phyloP scores from a whole-genome alignment of 192 early-diverging fungal species.

The Linnemannia elongata region DNA sequence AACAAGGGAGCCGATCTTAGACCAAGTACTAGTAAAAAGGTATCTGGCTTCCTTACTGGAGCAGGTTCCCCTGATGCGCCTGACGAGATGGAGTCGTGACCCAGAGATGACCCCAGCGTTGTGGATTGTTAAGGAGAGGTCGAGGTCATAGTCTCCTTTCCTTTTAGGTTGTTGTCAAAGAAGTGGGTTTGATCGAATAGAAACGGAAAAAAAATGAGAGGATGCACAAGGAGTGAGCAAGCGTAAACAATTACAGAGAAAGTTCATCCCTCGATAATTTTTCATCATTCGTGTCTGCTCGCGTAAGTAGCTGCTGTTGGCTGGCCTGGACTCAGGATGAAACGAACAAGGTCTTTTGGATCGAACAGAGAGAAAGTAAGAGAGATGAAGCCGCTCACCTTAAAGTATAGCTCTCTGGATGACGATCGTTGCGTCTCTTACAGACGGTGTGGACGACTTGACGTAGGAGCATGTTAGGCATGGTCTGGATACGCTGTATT shows the following conservation, averaged over 20 bases:
- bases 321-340: background rate
- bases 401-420: constrained; percentile 66
- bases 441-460: constrained; percentile 69
- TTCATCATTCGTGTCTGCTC: background rate
- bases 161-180: background rate
- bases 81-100: background rate
- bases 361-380: background rate
- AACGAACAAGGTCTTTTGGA: background rate
- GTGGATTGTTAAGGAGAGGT: background rate
- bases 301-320: background rate
- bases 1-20: background rate
- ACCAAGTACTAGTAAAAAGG: background rate
- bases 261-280: background rate
- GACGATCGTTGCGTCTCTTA: constrained; percentile 59
- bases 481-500: constrained; percentile 68
- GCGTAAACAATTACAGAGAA: background rate
- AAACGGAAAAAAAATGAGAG: background rate
- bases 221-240: background rate
- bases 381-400: constrained; percentile 47
- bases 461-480: constrained; percentile 77
- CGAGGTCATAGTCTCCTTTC: background rate
- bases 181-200: background rate
- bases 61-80: background rate
- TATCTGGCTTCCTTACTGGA: background rate
- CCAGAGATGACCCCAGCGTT: background rate